phyloP scores from a whole-genome alignment of 805 yeast species.

The Nakazawaea pomicola region DNA sequence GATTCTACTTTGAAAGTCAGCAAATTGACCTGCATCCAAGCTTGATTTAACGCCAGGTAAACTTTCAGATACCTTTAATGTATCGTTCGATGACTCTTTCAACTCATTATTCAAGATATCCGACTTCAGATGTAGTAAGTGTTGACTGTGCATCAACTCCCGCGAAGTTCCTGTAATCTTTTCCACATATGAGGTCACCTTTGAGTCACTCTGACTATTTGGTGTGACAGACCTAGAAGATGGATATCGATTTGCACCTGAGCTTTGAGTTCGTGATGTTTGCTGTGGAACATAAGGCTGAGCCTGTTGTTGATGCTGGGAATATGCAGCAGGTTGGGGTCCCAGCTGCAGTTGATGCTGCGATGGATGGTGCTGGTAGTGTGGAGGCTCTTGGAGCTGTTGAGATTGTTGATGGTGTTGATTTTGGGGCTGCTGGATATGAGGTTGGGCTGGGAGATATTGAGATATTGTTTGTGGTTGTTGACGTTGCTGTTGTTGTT shows the following conservation, averaged over 20 bases:
- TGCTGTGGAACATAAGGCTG: conserved; percentile 9
- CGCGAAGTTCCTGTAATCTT: not conserved
- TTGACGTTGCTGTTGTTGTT: conserved; percentile 1
- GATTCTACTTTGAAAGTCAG: not conserved
- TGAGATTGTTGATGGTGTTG: conserved; percentile 18
- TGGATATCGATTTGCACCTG: not conserved
- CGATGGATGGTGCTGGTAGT: conserved; percentile 4
- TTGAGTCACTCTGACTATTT: not conserved
- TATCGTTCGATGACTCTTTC: conserved; percentile 2
- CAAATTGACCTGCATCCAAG: conserved; percentile 22
- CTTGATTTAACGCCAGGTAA: conserved; percentile 14
- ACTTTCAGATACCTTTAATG: conserved; percentile 1
- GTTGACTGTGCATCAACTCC: conserved; percentile 10
- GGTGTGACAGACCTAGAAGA: conserved; percentile 4
- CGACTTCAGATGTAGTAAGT: conserved; percentile 15
- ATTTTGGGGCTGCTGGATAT: conserved; percentile 3
- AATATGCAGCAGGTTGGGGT: too few relatives aligned
- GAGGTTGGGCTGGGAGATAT: conserved; percentile 7
- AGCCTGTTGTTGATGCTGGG: conserved; percentile 9
- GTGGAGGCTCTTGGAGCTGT: conserved; percentile 13
- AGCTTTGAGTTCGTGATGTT: too few relatives aligned
- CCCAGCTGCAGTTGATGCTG: not conserved
- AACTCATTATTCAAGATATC: conserved; percentile 12
- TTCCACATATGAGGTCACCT: conserved; percentile 5
- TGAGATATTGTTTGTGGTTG: conserved; percentile 18